These are phyloP conservation scores for Calycina marina DNA, from an alignment of 2,329 filamentous ascomycete species.

Conservation along the genomic window DNA sequence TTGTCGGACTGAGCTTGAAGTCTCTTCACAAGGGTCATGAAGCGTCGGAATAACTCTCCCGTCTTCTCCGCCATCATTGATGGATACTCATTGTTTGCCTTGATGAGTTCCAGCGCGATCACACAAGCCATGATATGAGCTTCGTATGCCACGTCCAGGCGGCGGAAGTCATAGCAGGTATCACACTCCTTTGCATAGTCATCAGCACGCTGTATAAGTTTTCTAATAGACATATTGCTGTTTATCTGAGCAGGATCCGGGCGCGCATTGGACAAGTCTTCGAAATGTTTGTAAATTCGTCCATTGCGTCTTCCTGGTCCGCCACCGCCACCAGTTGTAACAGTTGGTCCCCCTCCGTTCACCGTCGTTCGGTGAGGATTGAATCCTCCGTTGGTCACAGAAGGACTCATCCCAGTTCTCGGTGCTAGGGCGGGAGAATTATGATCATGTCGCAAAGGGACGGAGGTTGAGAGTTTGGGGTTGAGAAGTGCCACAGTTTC, in stretches of 20 bases:
- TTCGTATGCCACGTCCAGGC: conserved; percentile 61
- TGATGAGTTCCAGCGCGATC: conserved; percentile 63
- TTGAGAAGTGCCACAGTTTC: too few relatives aligned
- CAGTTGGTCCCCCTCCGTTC: conserved; percentile 13
- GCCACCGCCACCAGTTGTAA: conserved; percentile 4
- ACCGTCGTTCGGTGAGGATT: conserved; percentile 13
- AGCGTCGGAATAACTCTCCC: conserved; percentile 32
- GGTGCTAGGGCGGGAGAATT: too few relatives aligned
- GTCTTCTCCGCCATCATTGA: conserved; percentile 39
- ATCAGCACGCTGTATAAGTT: conserved; percentile 38
- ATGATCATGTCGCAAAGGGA: too few relatives aligned
- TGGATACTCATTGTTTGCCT: conserved; percentile 60
- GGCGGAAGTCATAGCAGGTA: conserved; percentile 44
- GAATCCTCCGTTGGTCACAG: conserved; percentile 13
- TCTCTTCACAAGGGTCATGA: conserved; percentile 34
- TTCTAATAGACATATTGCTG: conserved; percentile 32
- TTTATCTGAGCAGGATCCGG: conserved; percentile 17
- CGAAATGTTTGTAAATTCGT: conserved; percentile 27
- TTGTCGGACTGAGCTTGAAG: conserved; percentile 32
- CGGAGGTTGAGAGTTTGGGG: too few relatives aligned
- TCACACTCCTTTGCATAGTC: conserved; percentile 43
- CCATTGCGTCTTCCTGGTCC: conserved; percentile 8
- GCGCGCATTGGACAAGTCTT: conserved; percentile 26
- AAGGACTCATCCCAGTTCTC: conserved; percentile 20
- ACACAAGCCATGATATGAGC: conserved; percentile 75